A percentile compares a stretch with the other conserved stretches of the same genome.
Conservation (phyloP, 768 basidiomycete genomes). For the Royoungia palumana region DNA sequence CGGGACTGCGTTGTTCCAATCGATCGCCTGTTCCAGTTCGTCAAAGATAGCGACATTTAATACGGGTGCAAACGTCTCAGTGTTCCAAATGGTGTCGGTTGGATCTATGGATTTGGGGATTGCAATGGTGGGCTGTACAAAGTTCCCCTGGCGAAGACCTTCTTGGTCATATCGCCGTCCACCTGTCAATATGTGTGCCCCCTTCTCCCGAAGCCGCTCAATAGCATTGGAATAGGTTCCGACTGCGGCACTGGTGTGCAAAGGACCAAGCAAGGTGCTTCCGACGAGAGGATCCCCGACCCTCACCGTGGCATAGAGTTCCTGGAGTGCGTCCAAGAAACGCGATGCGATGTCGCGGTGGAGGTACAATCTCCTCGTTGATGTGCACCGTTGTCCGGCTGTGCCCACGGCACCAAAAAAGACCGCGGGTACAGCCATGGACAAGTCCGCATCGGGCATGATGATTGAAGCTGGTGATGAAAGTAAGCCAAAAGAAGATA, state of each 20-base stretch:
- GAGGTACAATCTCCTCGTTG: slow-evolving; percentile 86
- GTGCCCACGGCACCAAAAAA: slow-evolving; percentile 94
- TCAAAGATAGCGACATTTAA: slow-evolving; percentile 85
- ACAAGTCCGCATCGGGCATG: slow-evolving; percentile 90
- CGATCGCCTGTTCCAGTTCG: slow-evolving; percentile 80
- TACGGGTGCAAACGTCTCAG: slow-evolving; percentile 87
- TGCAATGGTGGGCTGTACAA: slow-evolving; percentile 85
- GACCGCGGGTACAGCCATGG: slow-evolving; percentile 83
- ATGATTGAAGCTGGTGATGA: slow-evolving; percentile 72
- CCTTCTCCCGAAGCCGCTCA: slow-evolving; percentile 53
- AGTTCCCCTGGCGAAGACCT: slow-evolving; percentile 69
- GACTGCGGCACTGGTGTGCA: slow-evolving; percentile 74
- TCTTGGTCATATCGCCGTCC: slow-evolving; percentile 52
- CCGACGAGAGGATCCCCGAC: slow-evolving; percentile 84
- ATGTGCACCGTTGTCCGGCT: slow-evolving; percentile 76
- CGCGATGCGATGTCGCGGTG: slow-evolving; percentile 74
- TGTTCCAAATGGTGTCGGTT: slow-evolving; percentile 62
- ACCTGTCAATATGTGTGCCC: slow-evolving; percentile 77
- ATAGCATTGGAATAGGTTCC: slow-evolving; percentile 62
- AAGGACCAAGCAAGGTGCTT: slow-evolving; percentile 77
- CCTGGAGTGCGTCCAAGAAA: slow-evolving; percentile 73
- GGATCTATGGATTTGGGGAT: slow-evolving; percentile 58
- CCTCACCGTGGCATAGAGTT: slow-evolving; percentile 65
- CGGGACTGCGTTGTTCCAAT: slow-evolving; percentile 86
- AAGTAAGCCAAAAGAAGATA: slow-evolving; percentile 12